Percentiles rank a stretch among this genome's conserved stretches.
Evolutionary conservation across 2,329 filamentous ascomycete genomes (phyloP).

Genomic region (Trichoderma sp.): DNA sequence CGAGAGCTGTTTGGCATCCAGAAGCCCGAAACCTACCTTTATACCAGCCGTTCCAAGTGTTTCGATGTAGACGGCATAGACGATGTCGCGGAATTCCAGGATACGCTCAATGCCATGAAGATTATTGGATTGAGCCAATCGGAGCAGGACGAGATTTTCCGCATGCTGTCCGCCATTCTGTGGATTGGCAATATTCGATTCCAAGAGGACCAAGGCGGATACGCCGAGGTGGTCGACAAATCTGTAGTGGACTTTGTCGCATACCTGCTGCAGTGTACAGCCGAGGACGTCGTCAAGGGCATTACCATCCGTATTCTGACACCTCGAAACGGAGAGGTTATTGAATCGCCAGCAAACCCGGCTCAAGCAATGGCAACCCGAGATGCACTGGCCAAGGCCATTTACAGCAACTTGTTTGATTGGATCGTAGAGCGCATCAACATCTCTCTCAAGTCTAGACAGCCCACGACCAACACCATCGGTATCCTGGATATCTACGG

Average conservation of each 20-base stretch:
- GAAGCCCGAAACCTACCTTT: conserved; percentile 86
- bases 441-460: conserved; percentile 76
- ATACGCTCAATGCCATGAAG: conserved; percentile 92
- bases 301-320: conserved; percentile 86
- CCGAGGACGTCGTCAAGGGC: conserved; percentile 76
- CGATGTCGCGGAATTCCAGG: conserved; percentile 81
- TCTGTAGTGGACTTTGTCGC: conserved; percentile 93
- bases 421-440: conserved; percentile 97
- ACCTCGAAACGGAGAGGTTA: conserved; percentile 63
- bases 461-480: conserved; percentile 76
- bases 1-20: conserved; percentile 87
- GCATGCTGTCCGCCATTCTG: conserved; percentile 85
- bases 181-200: conserved; percentile 97
- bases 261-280: conserved; percentile 85
- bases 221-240: conserved; percentile 81
- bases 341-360: conserved; percentile 77
- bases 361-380: conserved; percentile 83
- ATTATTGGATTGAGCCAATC: conserved; percentile 83
- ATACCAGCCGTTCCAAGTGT: conserved; percentile 92
- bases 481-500: conserved; percentile 99
- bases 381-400: conserved; percentile 90
- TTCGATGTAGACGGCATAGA: conserved; percentile 93
- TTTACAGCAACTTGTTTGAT: conserved; percentile 96
- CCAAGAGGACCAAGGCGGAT: conserved; percentile 81
- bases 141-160: conserved; percentile 95